A percentile compares a stretch with the other conserved stretches of the same genome.
phyloP scores from a whole-genome alignment of 1,139 yeast genomes.

The Hemisphaericaspora xylofermentans region DNA sequence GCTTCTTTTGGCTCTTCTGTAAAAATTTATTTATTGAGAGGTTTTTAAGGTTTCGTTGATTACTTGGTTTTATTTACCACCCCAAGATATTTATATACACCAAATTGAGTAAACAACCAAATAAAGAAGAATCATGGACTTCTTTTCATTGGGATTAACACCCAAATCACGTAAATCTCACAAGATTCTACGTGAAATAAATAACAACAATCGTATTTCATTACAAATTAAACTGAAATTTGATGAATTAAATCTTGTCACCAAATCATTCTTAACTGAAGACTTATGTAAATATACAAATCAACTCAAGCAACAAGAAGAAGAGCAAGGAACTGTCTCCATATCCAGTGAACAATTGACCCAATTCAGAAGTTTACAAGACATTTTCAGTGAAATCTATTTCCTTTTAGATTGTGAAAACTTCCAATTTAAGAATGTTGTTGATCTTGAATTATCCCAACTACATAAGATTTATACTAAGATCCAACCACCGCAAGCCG shows the following conservation, averaged over 20 bases:
- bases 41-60: background rate
- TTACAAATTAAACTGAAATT: constrained; percentile 12
- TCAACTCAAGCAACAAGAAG: constrained; percentile 18
- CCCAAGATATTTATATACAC: too few relatives aligned
- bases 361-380: constrained; percentile 19
- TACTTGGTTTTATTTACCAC: too few relatives aligned
- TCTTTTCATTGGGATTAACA: constrained; percentile 15
- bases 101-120: too few relatives aligned
- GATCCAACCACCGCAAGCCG: constrained; percentile 1
- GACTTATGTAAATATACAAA: constrained; percentile 15
- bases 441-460: constrained; percentile 16
- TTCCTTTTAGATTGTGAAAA: constrained; percentile 24
- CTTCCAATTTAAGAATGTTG: constrained; percentile 20
- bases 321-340: constrained; percentile 20
- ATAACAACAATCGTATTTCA: constrained; percentile 16
- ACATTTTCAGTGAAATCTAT: constrained; percentile 25
- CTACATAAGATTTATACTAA: constrained; percentile 14
- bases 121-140: too few relatives aligned
- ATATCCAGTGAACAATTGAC: background rate
- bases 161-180: constrained; percentile 11
- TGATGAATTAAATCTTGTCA: constrained; percentile 11
- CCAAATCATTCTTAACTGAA: constrained; percentile 14
- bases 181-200: constrained; percentile 13
- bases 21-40: too few relatives aligned
- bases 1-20: too few relatives aligned